Conservation (phyloP, 495 filamentous ascomycete genomes). For the Hypoxylon cercidicola region DNA sequence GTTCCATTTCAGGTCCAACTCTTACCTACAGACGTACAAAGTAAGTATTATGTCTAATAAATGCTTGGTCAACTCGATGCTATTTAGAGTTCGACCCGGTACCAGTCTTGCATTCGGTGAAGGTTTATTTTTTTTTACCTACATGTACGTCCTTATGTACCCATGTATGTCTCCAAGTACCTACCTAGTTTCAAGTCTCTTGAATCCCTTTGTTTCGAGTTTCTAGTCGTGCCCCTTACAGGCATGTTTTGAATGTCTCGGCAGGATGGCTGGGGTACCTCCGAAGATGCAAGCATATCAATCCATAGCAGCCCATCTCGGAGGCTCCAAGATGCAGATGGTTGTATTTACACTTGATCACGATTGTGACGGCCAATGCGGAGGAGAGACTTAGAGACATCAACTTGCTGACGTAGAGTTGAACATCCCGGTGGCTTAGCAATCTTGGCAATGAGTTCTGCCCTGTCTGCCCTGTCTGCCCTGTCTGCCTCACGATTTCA, state of each 20-base stretch:
- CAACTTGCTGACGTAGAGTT: conserved; percentile 13
- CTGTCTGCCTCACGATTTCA: conserved; percentile 15
- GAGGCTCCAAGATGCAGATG: background rate
- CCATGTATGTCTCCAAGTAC: no score
- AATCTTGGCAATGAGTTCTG: conserved; percentile 27
- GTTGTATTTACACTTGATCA: background rate
- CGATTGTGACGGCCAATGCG: no score
- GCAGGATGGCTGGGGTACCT: no score
- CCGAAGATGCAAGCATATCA: background rate
- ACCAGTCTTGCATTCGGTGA: background rate
- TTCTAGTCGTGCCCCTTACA: conserved; percentile 11
- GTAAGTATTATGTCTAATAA: background rate
- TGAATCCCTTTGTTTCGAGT: conserved; percentile 20
- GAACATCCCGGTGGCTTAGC: conserved; percentile 31
- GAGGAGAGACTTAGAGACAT: background rate
- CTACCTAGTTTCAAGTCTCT: conserved; percentile 12
- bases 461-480: conserved; percentile 17
- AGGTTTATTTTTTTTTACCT: no score
- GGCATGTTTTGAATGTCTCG: background rate
- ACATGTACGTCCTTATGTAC: no score
- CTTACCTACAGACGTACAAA: background rate
- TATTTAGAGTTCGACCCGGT: background rate
- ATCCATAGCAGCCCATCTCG: background rate
- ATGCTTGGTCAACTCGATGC: background rate
- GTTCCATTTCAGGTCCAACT: background rate